Conservation (phyloP, 768 basidiomycete genomes). For the Lactifluus piperatus region DNA sequence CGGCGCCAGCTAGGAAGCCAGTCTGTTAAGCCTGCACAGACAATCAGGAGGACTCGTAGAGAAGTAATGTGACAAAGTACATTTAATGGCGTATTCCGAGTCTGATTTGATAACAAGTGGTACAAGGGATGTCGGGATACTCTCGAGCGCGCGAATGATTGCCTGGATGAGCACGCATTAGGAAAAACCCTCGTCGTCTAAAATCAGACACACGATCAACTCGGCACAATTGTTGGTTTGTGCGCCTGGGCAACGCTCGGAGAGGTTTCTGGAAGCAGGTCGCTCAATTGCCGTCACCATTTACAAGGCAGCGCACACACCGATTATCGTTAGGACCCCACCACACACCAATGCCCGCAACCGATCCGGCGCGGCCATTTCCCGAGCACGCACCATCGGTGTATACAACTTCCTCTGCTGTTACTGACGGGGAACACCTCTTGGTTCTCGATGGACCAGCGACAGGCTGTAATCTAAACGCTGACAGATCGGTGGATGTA, state of each 20-base stretch:
- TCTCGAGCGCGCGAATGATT: constrained; percentile 74
- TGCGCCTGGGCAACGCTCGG: constrained; percentile 72
- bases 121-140: constrained; percentile 43
- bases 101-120: constrained; percentile 76
- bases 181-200: neutral
- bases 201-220: constrained; percentile 48
- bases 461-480: neutral
- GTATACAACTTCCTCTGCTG: constrained; percentile 50
- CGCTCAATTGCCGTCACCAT: neutral
- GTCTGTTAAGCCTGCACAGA: constrained; percentile 46
- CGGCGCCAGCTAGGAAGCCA: constrained; percentile 66
- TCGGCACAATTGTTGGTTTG: constrained; percentile 90
- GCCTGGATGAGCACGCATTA: constrained; percentile 42
- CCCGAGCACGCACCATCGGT: constrained; percentile 82
- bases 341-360: constrained; percentile 86
- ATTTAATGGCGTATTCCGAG: constrained; percentile 75
- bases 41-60: constrained; percentile 12
- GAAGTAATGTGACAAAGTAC: constrained; percentile 32
- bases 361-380: constrained; percentile 59
- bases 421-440: constrained; percentile 22
- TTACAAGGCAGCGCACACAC: constrained; percentile 28
- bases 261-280: constrained; percentile 51
- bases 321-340: constrained; percentile 66
- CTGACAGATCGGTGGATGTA: neutral
- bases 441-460: neutral